These are phyloP conservation scores for Athelia sp. DNA, from an alignment of 1,284 basidiomycete species.

Conservation along the genomic window DNA sequence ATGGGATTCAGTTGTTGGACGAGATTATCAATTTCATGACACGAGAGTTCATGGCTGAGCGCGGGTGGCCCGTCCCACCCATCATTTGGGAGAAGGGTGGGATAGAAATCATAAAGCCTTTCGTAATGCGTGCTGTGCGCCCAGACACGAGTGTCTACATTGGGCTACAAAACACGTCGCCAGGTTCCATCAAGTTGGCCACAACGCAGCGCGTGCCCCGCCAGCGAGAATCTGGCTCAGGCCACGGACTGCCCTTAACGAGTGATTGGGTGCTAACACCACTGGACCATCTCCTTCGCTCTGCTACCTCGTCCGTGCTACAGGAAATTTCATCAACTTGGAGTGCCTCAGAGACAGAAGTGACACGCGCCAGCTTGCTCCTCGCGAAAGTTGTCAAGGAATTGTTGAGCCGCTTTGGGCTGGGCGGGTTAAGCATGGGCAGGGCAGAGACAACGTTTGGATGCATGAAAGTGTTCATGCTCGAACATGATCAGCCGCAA, in stretches of 20 bases:
- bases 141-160: constrained; percentile 32
- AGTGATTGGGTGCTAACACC: constrained; percentile 73
- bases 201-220: constrained; percentile 54
- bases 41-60: constrained; percentile 32
- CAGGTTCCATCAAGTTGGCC: constrained; percentile 45
- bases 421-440: constrained; percentile 36
- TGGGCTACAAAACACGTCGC: constrained; percentile 41
- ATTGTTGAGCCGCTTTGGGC: constrained; percentile 36
- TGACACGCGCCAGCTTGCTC: constrained; percentile 65
- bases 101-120: constrained; percentile 50
- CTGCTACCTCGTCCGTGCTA: constrained; percentile 72
- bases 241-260: constrained; percentile 56
- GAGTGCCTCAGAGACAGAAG: constrained; percentile 77
- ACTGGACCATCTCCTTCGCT: constrained; percentile 79
- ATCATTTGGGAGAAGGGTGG: constrained; percentile 49
- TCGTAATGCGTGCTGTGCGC: constrained; percentile 43
- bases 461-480: constrained; percentile 93
- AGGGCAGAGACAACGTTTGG: constrained; percentile 63
- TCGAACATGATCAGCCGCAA: constrained; percentile 71
- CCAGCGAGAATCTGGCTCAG: constrained; percentile 21
- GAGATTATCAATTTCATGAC: constrained; percentile 35
- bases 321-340: constrained; percentile 66
- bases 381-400: constrained; percentile 43
- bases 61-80: constrained; percentile 30
- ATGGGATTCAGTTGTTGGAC: constrained; percentile 33